phyloP scores from a whole-genome alignment of 2,329 filamentous ascomycete genomes.

The Colletotrichum sp. region DNA sequence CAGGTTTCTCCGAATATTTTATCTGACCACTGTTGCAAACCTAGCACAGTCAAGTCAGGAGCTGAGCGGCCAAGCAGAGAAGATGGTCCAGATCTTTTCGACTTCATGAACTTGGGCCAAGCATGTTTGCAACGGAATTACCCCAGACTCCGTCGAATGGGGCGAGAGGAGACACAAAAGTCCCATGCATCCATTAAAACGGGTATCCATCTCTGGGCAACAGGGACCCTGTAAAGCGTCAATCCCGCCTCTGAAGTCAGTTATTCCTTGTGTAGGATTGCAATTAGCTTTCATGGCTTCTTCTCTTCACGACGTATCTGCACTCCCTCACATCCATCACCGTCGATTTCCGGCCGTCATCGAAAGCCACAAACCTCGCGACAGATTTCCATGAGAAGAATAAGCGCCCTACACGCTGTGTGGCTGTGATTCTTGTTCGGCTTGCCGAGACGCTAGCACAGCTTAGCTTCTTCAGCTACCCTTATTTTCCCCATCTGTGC shows the following conservation, averaged over 20 bases:
- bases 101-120: not conserved
- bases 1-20: not conserved
- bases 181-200: not conserved
- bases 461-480: not conserved
- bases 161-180: not conserved
- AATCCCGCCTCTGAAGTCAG: not conserved
- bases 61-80: not conserved
- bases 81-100: accelerated
- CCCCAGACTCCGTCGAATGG: not conserved
- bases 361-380: not conserved
- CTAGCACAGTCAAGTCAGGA: not conserved
- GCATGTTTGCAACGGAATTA: not conserved
- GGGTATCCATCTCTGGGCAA: not conserved
- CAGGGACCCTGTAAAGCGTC: not conserved
- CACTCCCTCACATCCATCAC: not conserved
- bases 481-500: not conserved
- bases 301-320: not conserved
- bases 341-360: not conserved
- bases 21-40: not conserved
- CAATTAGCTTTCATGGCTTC: not conserved
- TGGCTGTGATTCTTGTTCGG: not conserved
- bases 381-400: not conserved
- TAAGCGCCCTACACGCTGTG: not conserved
- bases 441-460: not conserved
- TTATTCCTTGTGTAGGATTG: not conserved